Conservation (phyloP, 1,139 yeast species). For the Williopsis jadinii region DNA sequence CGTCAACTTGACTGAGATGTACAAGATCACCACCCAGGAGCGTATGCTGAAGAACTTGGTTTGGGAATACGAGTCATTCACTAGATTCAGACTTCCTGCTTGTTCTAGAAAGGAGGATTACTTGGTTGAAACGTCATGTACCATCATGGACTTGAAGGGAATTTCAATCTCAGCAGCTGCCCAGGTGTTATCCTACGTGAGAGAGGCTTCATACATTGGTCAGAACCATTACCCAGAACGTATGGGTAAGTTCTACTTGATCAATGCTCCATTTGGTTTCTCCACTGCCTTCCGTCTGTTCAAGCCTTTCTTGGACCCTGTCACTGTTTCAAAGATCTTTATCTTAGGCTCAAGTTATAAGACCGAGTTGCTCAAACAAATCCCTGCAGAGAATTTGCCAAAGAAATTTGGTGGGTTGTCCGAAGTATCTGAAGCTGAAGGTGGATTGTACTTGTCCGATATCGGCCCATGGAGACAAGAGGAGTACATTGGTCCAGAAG, state of each 20-base stretch:
- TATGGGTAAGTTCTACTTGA: slow-evolving; percentile 94
- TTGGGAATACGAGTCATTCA: slow-evolving; percentile 95
- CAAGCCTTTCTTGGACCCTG: slow-evolving; percentile 94
- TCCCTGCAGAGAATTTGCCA: slow-evolving; percentile 91
- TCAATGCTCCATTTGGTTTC: slow-evolving; percentile 97
- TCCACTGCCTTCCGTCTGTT: slow-evolving; percentile 87
- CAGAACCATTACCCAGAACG: slow-evolving; percentile 99
- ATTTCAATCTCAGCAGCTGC: slow-evolving; percentile 79
- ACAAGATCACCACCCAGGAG: slow-evolving; percentile 89
- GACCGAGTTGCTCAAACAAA: slow-evolving; percentile 80
- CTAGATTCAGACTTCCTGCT: slow-evolving; percentile 81
- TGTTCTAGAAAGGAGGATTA: slow-evolving; percentile 77
- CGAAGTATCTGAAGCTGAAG: slow-evolving; percentile 53
- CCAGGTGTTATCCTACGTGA: slow-evolving; percentile 80
- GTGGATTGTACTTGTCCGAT: slow-evolving; percentile 83
- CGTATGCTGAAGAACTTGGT: slow-evolving; percentile 94
- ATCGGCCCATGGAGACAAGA: slow-evolving; percentile 97
- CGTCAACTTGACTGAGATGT: slow-evolving; percentile 85
- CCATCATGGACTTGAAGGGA: slow-evolving; percentile 91
- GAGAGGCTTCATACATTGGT: slow-evolving; percentile 89
- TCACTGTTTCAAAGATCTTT: slow-evolving; percentile 93
- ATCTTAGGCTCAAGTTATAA: slow-evolving; percentile 76
- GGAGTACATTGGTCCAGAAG: slow-evolving; percentile 77
- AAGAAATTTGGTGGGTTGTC: slow-evolving; percentile 83
- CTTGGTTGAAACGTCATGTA: slow-evolving; percentile 91